These are phyloP conservation scores for Euphorbia pulcherrima DNA, from an alignment of 345 rosid species.

Conservation along the genomic window DNA sequence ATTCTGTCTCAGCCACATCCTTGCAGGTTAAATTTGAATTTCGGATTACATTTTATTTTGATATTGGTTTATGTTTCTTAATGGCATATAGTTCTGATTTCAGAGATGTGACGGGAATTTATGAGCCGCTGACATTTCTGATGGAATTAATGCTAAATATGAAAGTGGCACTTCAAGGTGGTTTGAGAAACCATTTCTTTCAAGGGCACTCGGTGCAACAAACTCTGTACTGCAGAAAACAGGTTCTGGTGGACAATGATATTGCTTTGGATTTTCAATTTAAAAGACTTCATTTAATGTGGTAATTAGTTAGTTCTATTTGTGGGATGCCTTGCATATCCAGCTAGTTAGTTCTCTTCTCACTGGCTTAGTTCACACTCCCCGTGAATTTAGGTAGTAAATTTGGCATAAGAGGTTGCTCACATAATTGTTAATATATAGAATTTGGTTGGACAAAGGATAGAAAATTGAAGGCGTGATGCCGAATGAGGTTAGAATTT, in stretches of 20 bases:
- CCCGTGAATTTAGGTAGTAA: too few species aligned
- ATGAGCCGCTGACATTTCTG: slow-evolving; percentile 28
- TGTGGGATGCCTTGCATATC: too few species aligned
- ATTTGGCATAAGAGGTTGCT: slow-evolving; percentile 14
- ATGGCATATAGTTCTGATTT: slow-evolving; percentile 15
- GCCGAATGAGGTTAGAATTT: neutral
- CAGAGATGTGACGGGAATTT: slow-evolving; percentile 42
- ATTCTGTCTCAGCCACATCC: slow-evolving; percentile 31
- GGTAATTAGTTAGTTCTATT: too few species aligned
- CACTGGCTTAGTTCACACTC: too few species aligned
- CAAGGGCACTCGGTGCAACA: slow-evolving; percentile 40
- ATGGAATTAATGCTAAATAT: slow-evolving; percentile 21
- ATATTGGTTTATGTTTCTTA: too few species aligned
- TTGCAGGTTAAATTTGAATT: slow-evolving; percentile 37
- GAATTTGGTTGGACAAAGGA: neutral
- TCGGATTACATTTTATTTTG: too few species aligned
- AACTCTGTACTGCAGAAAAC: slow-evolving; percentile 31
- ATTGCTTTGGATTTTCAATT: slow-evolving; percentile 12
- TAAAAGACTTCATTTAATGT: neutral
- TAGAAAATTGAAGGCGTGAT: neutral
- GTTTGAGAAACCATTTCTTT: slow-evolving; percentile 21
- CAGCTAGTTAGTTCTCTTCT: too few species aligned
- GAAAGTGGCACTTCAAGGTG: slow-evolving; percentile 25
- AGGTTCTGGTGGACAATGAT: slow-evolving; percentile 31
- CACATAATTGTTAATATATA: slow-evolving; percentile 10